A percentile compares a stretch with the other conserved stretches of the same genome.
These are phyloP conservation scores for Galeopsis tetrahit DNA, from an alignment of 257 asterid genomes.

Conservation along the genomic window DNA sequence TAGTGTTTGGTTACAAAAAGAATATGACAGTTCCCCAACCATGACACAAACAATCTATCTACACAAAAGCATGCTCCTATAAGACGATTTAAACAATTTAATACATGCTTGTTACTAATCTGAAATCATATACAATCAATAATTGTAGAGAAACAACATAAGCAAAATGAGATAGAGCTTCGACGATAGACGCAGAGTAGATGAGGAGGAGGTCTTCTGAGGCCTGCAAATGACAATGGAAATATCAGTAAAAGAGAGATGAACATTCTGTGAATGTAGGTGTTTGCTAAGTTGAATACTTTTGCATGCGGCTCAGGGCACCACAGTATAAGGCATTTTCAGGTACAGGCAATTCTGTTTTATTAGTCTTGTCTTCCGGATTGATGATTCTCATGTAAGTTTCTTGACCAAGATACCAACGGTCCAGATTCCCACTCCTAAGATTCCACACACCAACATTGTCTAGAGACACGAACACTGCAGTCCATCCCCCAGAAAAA, in stretches of 20 bases:
- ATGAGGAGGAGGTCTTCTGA: constrained; percentile 2
- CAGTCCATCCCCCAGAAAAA: constrained; percentile 77
- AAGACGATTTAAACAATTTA: background rate
- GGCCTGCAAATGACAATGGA: constrained; percentile 9
- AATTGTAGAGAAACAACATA: background rate
- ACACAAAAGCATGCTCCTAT: background rate
- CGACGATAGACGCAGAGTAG: background rate
- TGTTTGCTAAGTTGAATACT: background rate
- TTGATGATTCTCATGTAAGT: constrained; percentile 52
- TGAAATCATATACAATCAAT: background rate
- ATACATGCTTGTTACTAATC: background rate
- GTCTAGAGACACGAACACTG: constrained; percentile 64
- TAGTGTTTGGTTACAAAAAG: background rate
- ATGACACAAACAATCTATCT: background rate
- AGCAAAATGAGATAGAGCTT: background rate
- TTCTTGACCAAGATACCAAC: constrained; percentile 20
- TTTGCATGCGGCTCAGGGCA: background rate
- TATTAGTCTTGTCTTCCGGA: constrained; percentile 66
- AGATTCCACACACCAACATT: constrained; percentile 89
- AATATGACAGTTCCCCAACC: background rate
- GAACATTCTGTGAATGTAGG: background rate
- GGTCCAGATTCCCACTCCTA: constrained; percentile 70
- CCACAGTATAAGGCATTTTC: constrained; percentile 7
- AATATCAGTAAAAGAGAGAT: background rate
- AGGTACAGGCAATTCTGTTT: constrained; percentile 54